Base-by-base conservation (phyloP, 768 basidiomycete species). In the Jaapia argillacea region DNA sequence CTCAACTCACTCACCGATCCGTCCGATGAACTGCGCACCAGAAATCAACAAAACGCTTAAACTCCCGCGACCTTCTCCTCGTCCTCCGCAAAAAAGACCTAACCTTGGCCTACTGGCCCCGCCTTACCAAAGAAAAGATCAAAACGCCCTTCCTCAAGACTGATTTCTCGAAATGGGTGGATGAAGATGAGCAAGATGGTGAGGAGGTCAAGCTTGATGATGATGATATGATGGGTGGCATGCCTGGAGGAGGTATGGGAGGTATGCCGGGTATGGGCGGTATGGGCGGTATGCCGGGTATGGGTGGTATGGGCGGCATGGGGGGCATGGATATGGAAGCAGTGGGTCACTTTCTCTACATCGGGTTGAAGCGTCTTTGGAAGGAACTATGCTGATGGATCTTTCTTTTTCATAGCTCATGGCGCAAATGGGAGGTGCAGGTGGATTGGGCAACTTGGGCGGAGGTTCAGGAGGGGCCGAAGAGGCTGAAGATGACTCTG, bases 141-240 rank as follows among this genome's bases (percentile, higher is more conserved):
- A 87, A 75, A 64, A 78, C 72, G 41, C 68, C 79, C 45, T 93
- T 77, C 65, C 67, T 97, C 63, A 97, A 96, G 74, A 96, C 91
- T 36, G 89, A 97, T 63, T 97, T 97, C 61, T 70, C 70, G 51
- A 94, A 87, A 68, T 97, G 92, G 92, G 84, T 85, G 33, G 93
- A 97, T 56, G 93, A 97, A 67, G 94, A 97, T 58, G 93, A 98
- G 60, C 94, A 97, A 65, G 85, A 87, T 31, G 84, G 71, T 41
- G 73, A 64, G 20, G 51, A 61, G 1, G 56, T 49, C 6, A 46
- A 66, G n/a, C 58, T 63, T 2, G 71, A 69, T 6, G 76, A 71
- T 0, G 78, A 80, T 2, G 48, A 58, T 25, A 59, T 47, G 4
- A 45, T 53, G 35, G 62, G 63, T 31, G 66, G 59, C 20, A 59